Base-by-base conservation (phyloP, 2,329 filamentous ascomycete genomes). In the Sporothrix inflata region DNA sequence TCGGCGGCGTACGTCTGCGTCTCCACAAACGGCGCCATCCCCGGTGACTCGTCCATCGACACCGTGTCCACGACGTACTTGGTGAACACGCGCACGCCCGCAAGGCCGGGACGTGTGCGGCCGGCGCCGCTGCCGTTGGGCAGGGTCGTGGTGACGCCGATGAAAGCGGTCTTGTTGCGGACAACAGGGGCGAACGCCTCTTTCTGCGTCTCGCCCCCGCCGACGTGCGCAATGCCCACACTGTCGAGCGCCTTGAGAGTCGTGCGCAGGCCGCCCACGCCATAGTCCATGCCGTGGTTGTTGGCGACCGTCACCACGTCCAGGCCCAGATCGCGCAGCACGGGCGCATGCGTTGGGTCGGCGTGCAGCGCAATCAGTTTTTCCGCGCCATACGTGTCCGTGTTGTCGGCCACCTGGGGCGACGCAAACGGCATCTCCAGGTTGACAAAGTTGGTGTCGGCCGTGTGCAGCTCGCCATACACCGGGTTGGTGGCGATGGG, bases 1-100 rank as follows among this genome's bases (percentile, higher is more conserved):
- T 68, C 65, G 4, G 65, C 42, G 4, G 11, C 27, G 45, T 68
- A 68, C 21, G 65, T 68, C 65, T 68, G 65, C 65, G 65, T 68
- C 65, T 68, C 65, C 42, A 68, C 65, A 68, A 68, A 68, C 42
- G 65, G 65, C 16, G 65, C 65, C 65, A 68, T 68, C 12, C 65
- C 65, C 4, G 65, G 65, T 12, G 45, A 68, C 65, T 68, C 65
- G 65, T 68, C 65, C 45, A 68, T 19, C 45, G 65, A 68, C 1
- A 68, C 65, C 7, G 65, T 68, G 65, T 68, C 65, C 21, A 51
- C 45, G 21, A 68, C 65, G 24, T 68, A 68, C 14, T 68, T 68
- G 27, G 65, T 68, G 16, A 51, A 68, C 7, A 68, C 65, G 45
- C 65, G 65, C 21, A 68, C 65, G 27, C 65, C 65, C 7, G 65